Evolutionary conservation across 352 stramenopile species (phyloP).

Genomic region (Globisporangium megalacanthum): DNA sequence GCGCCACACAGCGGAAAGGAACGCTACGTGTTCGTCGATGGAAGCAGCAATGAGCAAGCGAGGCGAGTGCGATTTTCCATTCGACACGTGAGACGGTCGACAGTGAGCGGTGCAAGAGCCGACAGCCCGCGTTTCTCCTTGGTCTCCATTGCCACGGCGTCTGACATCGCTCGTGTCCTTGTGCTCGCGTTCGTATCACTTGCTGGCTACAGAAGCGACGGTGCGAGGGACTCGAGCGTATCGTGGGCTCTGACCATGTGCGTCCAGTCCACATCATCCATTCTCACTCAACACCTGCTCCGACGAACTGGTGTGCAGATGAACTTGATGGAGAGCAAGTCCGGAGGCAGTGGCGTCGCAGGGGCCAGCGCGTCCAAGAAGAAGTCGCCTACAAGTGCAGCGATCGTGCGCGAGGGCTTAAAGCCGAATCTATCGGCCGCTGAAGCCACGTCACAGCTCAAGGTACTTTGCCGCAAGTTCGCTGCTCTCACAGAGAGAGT

Average conservation of each 20-base stretch:
- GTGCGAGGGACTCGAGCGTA: background rate
- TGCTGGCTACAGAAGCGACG: background rate
- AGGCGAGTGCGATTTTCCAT: slow-evolving; percentile 1
- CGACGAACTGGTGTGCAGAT: slow-evolving; percentile 2
- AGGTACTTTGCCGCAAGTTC: slow-evolving; percentile 82
- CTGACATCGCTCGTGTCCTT: no score
- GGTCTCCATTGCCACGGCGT: no score
- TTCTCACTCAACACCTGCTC: background rate
- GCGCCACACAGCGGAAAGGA: no score
- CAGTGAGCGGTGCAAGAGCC: no score
- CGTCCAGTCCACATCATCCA: background rate
- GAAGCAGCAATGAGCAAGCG: slow-evolving; percentile 4
- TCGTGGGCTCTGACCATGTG: background rate
- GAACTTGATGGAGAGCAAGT: slow-evolving; percentile 17
- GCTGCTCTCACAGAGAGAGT: slow-evolving; percentile 80
- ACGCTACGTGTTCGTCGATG: no score
- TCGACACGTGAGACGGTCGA: background rate
- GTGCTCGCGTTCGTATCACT: no score
- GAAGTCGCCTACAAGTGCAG: slow-evolving; percentile 31
- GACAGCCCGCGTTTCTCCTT: no score
- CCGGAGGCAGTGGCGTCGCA: slow-evolving; percentile 3
- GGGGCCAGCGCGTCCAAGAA: slow-evolving; percentile 20
- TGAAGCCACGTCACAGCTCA: slow-evolving; percentile 70
- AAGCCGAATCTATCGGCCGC: slow-evolving; percentile 54
- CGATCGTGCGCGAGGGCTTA: slow-evolving; percentile 46